Evolutionary conservation across 805 yeast genomes (phyloP), one percentile per base, ranked within the genome.

Genomic region (Grigorovia yakushimaensis): DNA sequence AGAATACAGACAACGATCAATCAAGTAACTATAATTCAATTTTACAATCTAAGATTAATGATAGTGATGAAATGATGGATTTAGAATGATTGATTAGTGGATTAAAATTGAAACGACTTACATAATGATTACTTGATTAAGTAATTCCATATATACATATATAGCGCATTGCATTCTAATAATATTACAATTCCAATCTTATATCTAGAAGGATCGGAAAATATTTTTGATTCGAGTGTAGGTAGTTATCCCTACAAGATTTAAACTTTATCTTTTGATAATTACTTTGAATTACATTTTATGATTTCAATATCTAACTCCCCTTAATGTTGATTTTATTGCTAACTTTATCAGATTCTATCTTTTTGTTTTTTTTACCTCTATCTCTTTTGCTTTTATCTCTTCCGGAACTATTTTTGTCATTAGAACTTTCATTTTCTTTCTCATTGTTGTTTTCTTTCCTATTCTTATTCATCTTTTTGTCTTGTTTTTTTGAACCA

Each of bases 21-120:
- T 21, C 37, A 19, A 43, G 41, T 41, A 47, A 41, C 17, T 37
- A 38, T 41, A 36, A 30, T 39, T n/a, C 13, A 6, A 41, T 9
- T 23, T 18, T 20, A 8, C 39, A 39, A 24, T 36, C 39, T 27
- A 24, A 15, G 3, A 17, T 18, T 8, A 22, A 17, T 20, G 41
- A 41, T 5, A 27, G 30, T 24, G 43, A 50, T 23, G 52, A 45
- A 24, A 42, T 47, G 48, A 51, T 51, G 54, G 54, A 51, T 27
- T 27, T 51, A 23, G 51, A 51, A 43, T 49, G 21, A 42, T 13
- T 9, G 7, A n/a, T 18, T 6, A 20, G 6, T 33, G 11, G 15
- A 33, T 33, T 33, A 3, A 33, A 15, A 3, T 33, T 33, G 6
- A 33, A 33, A 13, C 17, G 8, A 15, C 15, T 33, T 15, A 4